Conservation (phyloP, 805 yeast genomes). For the Kluyveromyces nonfermentans region DNA sequence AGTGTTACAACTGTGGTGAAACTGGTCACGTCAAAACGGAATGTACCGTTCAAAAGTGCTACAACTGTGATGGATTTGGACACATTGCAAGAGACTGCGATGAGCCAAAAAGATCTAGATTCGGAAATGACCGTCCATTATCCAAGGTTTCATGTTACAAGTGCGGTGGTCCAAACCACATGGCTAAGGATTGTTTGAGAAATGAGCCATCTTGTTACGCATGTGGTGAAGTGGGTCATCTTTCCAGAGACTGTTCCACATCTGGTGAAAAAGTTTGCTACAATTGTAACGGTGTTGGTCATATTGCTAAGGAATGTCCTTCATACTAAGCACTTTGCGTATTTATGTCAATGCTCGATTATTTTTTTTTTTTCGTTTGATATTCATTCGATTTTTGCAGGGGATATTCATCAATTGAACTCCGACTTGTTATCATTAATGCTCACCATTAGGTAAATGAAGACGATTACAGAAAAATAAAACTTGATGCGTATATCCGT, state of each 20-base stretch:
- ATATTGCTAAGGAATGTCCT: conserved; percentile 74
- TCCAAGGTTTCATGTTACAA: conserved; percentile 57
- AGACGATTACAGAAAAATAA: background rate
- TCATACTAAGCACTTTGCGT: conserved; percentile 5
- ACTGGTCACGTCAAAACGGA: conserved; percentile 84
- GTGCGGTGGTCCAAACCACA: conserved; percentile 90
- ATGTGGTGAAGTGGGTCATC: conserved; percentile 86
- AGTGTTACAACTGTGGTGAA: conserved; percentile 90
- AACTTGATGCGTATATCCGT: background rate
- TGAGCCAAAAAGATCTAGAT: conserved; percentile 32
- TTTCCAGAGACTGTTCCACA: conserved; percentile 70
- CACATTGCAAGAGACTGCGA: conserved; percentile 76
- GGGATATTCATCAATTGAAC: background rate
- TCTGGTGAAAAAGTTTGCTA: conserved; percentile 42
- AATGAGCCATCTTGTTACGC: conserved; percentile 77
- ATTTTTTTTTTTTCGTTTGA: background rate
- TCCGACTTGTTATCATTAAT: background rate
- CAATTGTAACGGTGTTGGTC: conserved; percentile 56
- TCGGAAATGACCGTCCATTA: conserved; percentile 16
- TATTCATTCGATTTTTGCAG: background rate
- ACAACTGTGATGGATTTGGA: conserved; percentile 68
- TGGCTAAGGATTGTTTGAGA: conserved; percentile 82
- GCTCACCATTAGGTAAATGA: background rate
- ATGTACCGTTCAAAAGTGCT: conserved; percentile 70
- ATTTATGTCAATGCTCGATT: background rate